phyloP scores from a whole-genome alignment of 768 basidiomycete genomes.

The Holtermannia corniformis region DNA sequence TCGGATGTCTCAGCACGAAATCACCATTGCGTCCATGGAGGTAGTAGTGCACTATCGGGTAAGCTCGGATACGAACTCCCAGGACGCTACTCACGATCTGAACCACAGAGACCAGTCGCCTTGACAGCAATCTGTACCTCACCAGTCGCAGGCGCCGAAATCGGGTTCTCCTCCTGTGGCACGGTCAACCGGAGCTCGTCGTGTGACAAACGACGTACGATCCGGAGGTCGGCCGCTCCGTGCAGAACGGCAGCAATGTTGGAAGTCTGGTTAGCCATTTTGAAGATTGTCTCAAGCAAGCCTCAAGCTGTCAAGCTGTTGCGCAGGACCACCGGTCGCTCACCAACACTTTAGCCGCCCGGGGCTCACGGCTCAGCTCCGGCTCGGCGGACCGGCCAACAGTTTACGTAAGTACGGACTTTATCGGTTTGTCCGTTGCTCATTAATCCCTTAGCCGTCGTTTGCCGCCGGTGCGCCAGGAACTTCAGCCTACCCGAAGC shows the following conservation, averaged over 20 bases:
- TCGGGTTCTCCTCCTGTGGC: conserved; percentile 51
- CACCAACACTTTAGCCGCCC: no score
- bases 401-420: no score
- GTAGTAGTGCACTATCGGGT: conserved; percentile 73
- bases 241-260: conserved; percentile 72
- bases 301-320: no score
- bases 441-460: no score
- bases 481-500: no score
- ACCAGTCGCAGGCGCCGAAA: conserved; percentile 61
- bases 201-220: conserved; percentile 43
- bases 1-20: conserved; percentile 72
- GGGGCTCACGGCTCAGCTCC: no score
- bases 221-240: conserved; percentile 68
- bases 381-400: no score
- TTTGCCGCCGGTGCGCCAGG: no score
- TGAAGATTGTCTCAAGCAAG: no score
- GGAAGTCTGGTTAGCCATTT: conserved; percentile 25
- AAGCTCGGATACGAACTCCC: not conserved
- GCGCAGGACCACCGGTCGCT: no score
- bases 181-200: not conserved
- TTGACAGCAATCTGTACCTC: conserved; percentile 71
- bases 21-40: conserved; percentile 81
- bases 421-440: no score
- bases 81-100: conserved; percentile 38
- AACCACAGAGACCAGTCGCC: conserved; percentile 82